Base-by-base conservation (phyloP, 2,329 filamentous ascomycete species). In the Mariannaea sp. region DNA sequence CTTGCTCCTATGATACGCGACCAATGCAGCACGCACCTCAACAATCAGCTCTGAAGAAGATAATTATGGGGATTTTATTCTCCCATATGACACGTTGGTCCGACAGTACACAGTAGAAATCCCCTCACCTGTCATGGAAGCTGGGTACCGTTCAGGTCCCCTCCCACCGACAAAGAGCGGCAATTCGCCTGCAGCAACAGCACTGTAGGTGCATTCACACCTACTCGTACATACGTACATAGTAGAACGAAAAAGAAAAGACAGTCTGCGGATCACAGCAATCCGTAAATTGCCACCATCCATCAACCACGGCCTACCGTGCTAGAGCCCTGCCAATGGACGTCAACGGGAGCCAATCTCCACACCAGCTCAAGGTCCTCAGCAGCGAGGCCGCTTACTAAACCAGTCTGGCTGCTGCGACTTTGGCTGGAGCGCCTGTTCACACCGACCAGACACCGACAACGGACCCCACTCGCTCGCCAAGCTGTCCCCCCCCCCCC, bases 41-140 rank as follows among this genome's bases (percentile, higher is more conserved):
- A 36, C 36, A 39, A 13, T 17, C 19, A 39, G 12, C 14, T 19
- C 19, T 39, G 29, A 32, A 35, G 22, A 36, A 46, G 17, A 40
- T 7, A 49, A 49, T 22, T 44, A 53, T 53, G 51, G 51, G 40
- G 51, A 26, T 53, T 40, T 49, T 35, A n/a, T n/a, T 45, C 41
- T 47, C 43, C 39, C 49, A 40, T 49, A 53, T 53, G 51, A 53
- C 51, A 53, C 51, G 51, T 49, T 39, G 45, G 51, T 44, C n/a
- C n/a, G n/a, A n/a, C n/a, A 32, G 45, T 33, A n/a, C n/a, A n/a
- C n/a, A n/a, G n/a, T 32, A 49, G 19, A 33, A 24, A 38, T 45
- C 49, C 22, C 27, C 17, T 10, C 29, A 4, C 29, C 9, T 32
- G 10, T 19, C 36, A 41, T 39, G 43, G 36, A 47, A 49, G 27